Evolutionary conservation across 306 rosid genomes (phyloP).

Genomic region (Mimosa bimucronata): DNA sequence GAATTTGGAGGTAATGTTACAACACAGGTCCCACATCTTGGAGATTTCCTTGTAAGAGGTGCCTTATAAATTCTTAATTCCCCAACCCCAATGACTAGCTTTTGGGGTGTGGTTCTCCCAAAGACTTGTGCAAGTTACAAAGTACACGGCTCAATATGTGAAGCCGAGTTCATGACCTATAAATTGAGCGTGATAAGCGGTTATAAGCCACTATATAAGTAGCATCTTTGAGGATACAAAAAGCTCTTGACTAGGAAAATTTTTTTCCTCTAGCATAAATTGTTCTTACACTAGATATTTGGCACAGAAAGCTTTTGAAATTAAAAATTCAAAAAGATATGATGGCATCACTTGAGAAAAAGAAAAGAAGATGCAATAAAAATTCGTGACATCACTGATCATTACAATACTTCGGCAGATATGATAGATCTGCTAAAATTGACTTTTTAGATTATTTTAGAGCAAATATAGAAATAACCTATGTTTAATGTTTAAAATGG

Average conservation of each 20-base stretch:
- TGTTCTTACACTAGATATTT: not conserved
- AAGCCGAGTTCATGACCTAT: not conserved
- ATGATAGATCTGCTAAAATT: not conserved
- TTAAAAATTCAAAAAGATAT: not conserved
- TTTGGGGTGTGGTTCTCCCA: no score
- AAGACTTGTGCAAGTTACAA: no score
- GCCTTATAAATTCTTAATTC: no score
- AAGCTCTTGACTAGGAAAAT: not conserved
- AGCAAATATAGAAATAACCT: not conserved
- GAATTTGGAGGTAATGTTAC: no score
- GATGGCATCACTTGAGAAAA: not conserved
- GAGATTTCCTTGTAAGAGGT: no score
- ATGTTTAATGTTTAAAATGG: not conserved
- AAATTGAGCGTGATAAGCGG: not conserved
- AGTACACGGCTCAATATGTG: not conserved
- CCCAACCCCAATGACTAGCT: no score
- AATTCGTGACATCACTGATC: not conserved
- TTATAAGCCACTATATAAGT: not conserved
- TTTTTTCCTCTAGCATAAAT: not conserved
- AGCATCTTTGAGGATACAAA: not conserved
- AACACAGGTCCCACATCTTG: no score
- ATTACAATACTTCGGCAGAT: not conserved
- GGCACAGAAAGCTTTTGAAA: not conserved
- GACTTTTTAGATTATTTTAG: not conserved
- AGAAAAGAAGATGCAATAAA: not conserved